Evolutionary conservation across 129 eudicot species (phyloP).

Genomic region (Cynara cardunculus): DNA sequence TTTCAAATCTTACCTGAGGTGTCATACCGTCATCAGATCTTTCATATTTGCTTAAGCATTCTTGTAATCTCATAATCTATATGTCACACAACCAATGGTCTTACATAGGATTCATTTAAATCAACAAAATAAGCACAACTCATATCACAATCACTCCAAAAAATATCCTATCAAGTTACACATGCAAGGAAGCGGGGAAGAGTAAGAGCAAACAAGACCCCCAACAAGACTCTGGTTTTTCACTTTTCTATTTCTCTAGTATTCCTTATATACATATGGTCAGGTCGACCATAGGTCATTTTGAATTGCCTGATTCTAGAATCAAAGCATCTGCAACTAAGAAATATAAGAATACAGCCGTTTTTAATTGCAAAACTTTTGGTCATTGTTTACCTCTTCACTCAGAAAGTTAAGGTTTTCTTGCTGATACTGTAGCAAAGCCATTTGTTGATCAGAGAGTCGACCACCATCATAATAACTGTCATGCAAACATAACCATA

Average conservation of each 20-base stretch:
- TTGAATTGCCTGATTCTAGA: too few species aligned
- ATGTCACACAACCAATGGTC: background rate
- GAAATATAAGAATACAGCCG: background rate
- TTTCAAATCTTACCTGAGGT: constrained; percentile 59
- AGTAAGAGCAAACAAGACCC: too few species aligned
- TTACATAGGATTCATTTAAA: background rate
- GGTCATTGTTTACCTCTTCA: constrained; percentile 56
- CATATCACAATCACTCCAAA: background rate
- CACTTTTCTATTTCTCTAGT: too few species aligned
- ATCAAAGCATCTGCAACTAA: too few species aligned
- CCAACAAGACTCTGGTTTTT: too few species aligned
- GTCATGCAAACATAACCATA: background rate
- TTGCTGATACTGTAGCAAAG: constrained; percentile 74
- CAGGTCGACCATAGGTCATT: too few species aligned
- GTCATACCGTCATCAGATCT: constrained; percentile 57
- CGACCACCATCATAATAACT: constrained; percentile 76
- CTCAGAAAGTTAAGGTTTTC: constrained; percentile 78
- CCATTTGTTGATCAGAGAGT: constrained; percentile 89
- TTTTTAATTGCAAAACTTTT: background rate
- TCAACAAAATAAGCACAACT: background rate
- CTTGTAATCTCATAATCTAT: constrained; percentile 73
- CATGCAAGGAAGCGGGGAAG: background rate
- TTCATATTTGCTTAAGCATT: constrained; percentile 73
- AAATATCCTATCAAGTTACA: background rate
- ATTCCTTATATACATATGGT: too few species aligned